Base-by-base conservation (phyloP, 805 yeast species). In the Komagataella phaffii region DNA sequence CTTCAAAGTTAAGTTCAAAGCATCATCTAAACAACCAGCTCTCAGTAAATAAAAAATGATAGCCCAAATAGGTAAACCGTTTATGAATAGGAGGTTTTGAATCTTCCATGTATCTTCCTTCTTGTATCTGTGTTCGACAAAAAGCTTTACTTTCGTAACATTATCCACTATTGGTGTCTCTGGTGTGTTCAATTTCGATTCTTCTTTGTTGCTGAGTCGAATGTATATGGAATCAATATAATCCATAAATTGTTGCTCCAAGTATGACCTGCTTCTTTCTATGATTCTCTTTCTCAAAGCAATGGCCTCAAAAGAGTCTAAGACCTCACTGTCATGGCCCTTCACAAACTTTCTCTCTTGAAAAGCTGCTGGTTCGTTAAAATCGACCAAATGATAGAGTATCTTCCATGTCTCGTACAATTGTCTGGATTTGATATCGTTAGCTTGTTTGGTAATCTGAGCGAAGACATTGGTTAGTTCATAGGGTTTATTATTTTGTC, bases 11-110 rank as follows among this genome's bases (percentile, higher is more conserved):
- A 86, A 76, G 44, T 80, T 81, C 36, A 85, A 68, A 0, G 96
- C 96, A 57, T 90, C 98, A 48, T 79, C 70, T 56, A 78, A 68
- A 56, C 85, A 77, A 2, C 99, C 98, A 3, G 91, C 82, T 61
- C 99, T 80, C 50, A 93, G 64, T 55, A 91, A 71, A 65, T 87
- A 91, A 63, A 85, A 93, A 8, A 93, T 68, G 44, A 88, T 68
- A 0, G 96, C 96, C 99, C 99, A 91, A n/a, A 93, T 78, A 7
- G 98, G 98, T 1, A 78, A 71, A 17, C 89, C 89, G 65, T 91
- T 90, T 21, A 88, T 81, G 51, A 83, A 69, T 45, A 83, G 74
- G 49, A 85, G 59, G 54, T 77, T 76, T n/a, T 72, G 70, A 44
- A 74, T 58, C 52, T 72, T 73, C 82, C 85, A 75, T 36, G 70